These are phyloP conservation scores for Bigelowiella natans DNA, from an alignment of 78 protist genomes.

Conservation along the genomic window DNA sequence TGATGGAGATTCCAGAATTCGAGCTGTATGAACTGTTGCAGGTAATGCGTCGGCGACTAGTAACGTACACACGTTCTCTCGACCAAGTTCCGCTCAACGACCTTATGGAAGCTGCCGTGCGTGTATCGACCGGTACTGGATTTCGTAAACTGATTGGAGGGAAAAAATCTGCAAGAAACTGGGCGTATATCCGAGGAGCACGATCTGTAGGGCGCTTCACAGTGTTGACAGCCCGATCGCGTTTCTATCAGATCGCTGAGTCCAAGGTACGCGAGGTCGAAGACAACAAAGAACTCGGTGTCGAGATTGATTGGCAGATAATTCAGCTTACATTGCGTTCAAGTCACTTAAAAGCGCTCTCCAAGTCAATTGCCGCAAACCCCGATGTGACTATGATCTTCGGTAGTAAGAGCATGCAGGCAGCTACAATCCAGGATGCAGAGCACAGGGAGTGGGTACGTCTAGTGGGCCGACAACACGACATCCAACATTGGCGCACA, in stretches of 20 bases:
- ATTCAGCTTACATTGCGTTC: slow-evolving; percentile 6
- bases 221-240: background rate
- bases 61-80: background rate
- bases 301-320: slow-evolving; percentile 6
- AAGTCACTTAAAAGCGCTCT: slow-evolving; percentile 4
- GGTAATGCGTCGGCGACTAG: slow-evolving; percentile 23
- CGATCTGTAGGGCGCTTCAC: background rate
- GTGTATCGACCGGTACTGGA: background rate
- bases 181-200: slow-evolving; percentile 13
- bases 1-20: slow-evolving; percentile 24
- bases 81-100: background rate
- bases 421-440: background rate
- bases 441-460: background rate
- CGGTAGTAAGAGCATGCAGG: slow-evolving; percentile 17
- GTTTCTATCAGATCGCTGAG: background rate
- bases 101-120: slow-evolving; percentile 1
- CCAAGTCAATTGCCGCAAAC: background rate
- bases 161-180: background rate
- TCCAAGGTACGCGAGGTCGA: background rate
- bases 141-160: background rate
- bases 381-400: background rate
- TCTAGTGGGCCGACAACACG: background rate
- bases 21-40: slow-evolving; percentile 30
- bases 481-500: background rate
- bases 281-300: background rate